These are phyloP conservation scores for Yamadazyma jaroonii DNA, from an alignment of 1,139 yeast genomes.

Conservation along the genomic window DNA sequence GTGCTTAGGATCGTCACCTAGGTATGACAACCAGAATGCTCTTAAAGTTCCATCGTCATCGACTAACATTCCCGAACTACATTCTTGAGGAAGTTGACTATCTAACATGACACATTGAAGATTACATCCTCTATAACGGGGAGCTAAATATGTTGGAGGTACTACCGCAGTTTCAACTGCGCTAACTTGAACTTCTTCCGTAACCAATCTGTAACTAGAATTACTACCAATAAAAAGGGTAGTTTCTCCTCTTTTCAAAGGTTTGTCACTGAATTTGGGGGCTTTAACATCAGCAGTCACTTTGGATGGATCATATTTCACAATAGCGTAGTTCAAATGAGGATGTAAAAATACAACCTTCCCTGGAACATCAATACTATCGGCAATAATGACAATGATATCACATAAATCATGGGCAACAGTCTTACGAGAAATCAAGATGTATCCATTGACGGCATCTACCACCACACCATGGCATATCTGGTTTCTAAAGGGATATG, in stretches of 20 bases:
- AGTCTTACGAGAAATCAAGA: conserved; percentile 70
- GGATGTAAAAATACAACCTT: conserved; percentile 85
- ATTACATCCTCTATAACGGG: conserved; percentile 84
- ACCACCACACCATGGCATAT: conserved; percentile 76
- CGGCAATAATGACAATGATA: conserved; percentile 77
- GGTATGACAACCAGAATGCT: conserved; percentile 79
- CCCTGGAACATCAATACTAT: conserved; percentile 79
- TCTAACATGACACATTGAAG: conserved; percentile 77
- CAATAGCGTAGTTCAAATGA: conserved; percentile 78
- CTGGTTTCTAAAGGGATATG: conserved; percentile 60
- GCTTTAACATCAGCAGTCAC: conserved; percentile 46
- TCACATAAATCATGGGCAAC: conserved; percentile 89
- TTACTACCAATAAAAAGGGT: conserved; percentile 79
- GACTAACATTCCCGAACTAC: conserved; percentile 79
- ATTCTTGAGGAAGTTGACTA: conserved; percentile 67
- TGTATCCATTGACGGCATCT: conserved; percentile 77
- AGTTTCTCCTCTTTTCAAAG: conserved; percentile 73
- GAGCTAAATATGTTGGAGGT: conserved; percentile 65
- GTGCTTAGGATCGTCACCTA: conserved; percentile 58
- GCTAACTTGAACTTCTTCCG: conserved; percentile 74
- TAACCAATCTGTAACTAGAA: conserved; percentile 63
- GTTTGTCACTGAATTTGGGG: conserved; percentile 57
- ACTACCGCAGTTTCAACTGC: conserved; percentile 73
- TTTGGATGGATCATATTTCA: conserved; percentile 75
- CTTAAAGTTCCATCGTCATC: conserved; percentile 76